phyloP scores from a whole-genome alignment of 176 grass and related monocot genomes.

The Neostapfia colusana region DNA sequence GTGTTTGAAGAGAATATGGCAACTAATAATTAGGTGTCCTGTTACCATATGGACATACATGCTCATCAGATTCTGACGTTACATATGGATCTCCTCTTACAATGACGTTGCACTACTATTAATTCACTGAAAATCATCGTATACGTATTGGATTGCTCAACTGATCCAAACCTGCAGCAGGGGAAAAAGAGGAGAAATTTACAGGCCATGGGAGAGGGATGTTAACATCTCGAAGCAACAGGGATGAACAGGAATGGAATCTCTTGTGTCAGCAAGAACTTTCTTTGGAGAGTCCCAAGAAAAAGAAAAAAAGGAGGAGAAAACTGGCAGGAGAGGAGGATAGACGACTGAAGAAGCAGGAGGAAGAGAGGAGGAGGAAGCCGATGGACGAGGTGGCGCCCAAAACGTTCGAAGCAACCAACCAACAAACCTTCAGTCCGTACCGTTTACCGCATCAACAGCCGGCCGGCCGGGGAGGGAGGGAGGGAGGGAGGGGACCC shows the following conservation, averaged over 20 bases:
- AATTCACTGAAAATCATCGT: background rate
- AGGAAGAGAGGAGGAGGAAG: background rate
- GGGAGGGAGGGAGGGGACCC: too few relatives aligned
- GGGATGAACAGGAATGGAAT: background rate
- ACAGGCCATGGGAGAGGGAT: background rate
- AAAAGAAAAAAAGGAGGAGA: too few relatives aligned
- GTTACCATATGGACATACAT: background rate
- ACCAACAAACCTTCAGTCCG: background rate
- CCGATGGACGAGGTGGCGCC: constrained; percentile 26
- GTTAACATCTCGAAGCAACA: background rate
- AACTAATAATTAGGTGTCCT: constrained; percentile 34
- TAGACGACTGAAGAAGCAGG: background rate
- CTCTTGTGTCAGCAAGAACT: background rate
- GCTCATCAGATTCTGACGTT: background rate
- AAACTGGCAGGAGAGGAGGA: background rate
- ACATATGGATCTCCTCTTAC: background rate
- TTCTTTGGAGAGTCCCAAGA: background rate
- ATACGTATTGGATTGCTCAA: background rate
- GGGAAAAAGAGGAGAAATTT: background rate
- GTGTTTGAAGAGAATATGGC: background rate
- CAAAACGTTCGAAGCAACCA: constrained; percentile 51
- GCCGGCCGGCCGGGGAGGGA: too few relatives aligned
- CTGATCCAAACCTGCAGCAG: background rate
- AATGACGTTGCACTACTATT: too few relatives aligned
- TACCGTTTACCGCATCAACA: background rate